Evolutionary conservation across 2,329 filamentous ascomycete genomes (phyloP).

Genomic region (Xylaria sp.): DNA sequence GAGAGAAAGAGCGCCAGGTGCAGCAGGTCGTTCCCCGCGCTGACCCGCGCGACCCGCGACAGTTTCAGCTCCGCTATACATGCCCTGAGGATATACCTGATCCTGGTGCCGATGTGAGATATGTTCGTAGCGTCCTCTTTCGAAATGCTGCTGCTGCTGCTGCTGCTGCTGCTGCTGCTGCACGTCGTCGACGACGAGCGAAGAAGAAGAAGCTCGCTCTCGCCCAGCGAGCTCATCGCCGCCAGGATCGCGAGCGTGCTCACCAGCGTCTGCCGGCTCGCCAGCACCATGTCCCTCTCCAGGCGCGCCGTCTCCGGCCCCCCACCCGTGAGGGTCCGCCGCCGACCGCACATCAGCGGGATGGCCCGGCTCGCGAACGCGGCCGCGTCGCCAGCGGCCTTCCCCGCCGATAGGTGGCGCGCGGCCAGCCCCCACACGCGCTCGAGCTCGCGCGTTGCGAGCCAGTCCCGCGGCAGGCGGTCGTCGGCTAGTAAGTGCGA

Average conservation of each 20-base stretch:
- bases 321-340: slow-evolving; percentile 10
- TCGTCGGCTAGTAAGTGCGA: slow-evolving; percentile 40
- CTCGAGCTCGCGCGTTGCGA: slow-evolving; percentile 46
- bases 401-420: slow-evolving; percentile 38
- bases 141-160: slow-evolving; percentile 12
- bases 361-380: slow-evolving; percentile 42
- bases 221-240: slow-evolving; percentile 34
- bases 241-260: slow-evolving; percentile 46
- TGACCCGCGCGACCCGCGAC: slow-evolving; percentile 13
- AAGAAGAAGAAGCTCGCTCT: slow-evolving; percentile 29
- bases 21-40: slow-evolving; percentile 24
- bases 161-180: no score
- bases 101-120: slow-evolving; percentile 26
- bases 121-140: slow-evolving; percentile 24
- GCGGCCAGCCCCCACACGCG: slow-evolving; percentile 45
- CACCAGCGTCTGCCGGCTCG: slow-evolving; percentile 43
- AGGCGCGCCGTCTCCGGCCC: slow-evolving; percentile 12
- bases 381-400: slow-evolving; percentile 38
- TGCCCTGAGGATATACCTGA: slow-evolving; percentile 36
- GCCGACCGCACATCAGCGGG: slow-evolving; percentile 35
- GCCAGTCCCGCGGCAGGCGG: slow-evolving; percentile 46
- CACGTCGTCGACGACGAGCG: no score
- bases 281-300: slow-evolving; percentile 26
- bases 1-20: slow-evolving; percentile 33
- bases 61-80: slow-evolving; percentile 31